Percentiles rank a stretch among this genome's conserved stretches.
Conservation (phyloP, 176 grass and related monocot genomes). For the Aegilops speltoides region DNA sequence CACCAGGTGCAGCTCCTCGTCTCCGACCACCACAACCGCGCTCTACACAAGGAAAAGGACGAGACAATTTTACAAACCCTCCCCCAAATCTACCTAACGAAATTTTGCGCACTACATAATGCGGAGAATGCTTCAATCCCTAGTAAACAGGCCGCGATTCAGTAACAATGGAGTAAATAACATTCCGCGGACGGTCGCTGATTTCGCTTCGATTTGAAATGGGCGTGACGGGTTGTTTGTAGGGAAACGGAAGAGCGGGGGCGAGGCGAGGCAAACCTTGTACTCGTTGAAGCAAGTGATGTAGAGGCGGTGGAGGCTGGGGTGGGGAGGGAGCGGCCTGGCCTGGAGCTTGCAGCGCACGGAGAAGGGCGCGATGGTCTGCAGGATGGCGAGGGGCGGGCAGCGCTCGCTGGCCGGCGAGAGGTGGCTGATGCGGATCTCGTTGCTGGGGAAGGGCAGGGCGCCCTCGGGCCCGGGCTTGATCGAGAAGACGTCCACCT, state of each 20-base stretch:
- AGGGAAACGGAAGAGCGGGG: not conserved
- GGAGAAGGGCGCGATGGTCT: constrained; percentile 82
- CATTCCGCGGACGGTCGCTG: not conserved
- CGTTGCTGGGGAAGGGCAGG: constrained; percentile 63
- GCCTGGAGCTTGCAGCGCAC: constrained; percentile 91
- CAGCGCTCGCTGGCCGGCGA: constrained; percentile 77
- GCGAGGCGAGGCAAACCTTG: constrained; percentile 43
- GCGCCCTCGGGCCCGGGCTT: constrained; percentile 26
- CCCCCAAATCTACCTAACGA: not conserved
- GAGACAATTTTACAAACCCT: not conserved
- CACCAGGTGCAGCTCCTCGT: constrained; percentile 92
- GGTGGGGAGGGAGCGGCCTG: constrained; percentile 47
- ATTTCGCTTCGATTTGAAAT: constrained; percentile 24
- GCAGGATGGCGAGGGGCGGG: constrained; percentile 84
- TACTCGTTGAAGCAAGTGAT: constrained; percentile 77
- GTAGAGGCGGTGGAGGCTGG: constrained; percentile 63
- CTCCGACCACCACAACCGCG: constrained; percentile 69
- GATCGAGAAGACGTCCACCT: constrained; percentile 67
- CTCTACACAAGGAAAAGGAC: constrained; percentile 52
- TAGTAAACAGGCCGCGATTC: not conserved
- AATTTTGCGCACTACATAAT: not conserved
- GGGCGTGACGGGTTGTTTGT: not conserved
- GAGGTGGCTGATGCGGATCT: constrained; percentile 92
- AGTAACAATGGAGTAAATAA: not conserved
- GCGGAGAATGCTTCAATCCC: not conserved